Conservation (phyloP, 202 grass and related monocot species). For the Setaria viridis region DNA sequence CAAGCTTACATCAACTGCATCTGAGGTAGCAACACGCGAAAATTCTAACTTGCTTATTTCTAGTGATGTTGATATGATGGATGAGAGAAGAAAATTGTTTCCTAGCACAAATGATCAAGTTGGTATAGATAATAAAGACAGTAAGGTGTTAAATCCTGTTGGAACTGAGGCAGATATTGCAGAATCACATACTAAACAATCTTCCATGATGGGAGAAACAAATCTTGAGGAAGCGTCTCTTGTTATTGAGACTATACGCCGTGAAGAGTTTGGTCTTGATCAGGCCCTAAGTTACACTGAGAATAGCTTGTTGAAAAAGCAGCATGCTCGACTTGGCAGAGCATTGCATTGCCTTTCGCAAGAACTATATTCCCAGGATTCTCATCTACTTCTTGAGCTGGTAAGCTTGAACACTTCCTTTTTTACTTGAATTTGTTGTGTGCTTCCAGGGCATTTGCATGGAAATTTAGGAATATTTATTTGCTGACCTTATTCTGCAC, state of each 20-base stretch:
- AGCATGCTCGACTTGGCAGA: constrained; percentile 96
- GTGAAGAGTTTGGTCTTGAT: constrained; percentile 94
- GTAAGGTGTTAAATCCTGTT: constrained; percentile 40
- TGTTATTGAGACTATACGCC: constrained; percentile 81
- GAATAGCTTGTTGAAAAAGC: constrained; percentile 78
- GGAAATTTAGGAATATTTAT: constrained; percentile 8
- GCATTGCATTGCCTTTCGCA: constrained; percentile 95
- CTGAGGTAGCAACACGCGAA: constrained; percentile 28
- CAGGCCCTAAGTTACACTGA: constrained; percentile 57
- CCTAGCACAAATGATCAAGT: constrained; percentile 36
- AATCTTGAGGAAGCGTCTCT: constrained; percentile 58
- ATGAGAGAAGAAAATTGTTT: constrained; percentile 37
- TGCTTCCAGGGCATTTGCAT: constrained; percentile 11
- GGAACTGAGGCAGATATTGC: constrained; percentile 31
- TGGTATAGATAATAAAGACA: constrained; percentile 27
- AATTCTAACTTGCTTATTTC: constrained; percentile 37
- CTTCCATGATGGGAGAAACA: constrained; percentile 37
- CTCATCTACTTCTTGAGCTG: constrained; percentile 92
- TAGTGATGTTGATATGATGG: constrained; percentile 27
- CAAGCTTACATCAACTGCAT: constrained; percentile 43
- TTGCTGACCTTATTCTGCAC: constrained; percentile 39
- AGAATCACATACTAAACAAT: constrained; percentile 36
- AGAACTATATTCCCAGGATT: constrained; percentile 96
- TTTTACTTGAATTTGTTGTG: constrained; percentile 28
- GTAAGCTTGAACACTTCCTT: constrained; percentile 54